Base-by-base conservation (phyloP, 257 asterid genomes). In the Coffea eugenioides region DNA sequence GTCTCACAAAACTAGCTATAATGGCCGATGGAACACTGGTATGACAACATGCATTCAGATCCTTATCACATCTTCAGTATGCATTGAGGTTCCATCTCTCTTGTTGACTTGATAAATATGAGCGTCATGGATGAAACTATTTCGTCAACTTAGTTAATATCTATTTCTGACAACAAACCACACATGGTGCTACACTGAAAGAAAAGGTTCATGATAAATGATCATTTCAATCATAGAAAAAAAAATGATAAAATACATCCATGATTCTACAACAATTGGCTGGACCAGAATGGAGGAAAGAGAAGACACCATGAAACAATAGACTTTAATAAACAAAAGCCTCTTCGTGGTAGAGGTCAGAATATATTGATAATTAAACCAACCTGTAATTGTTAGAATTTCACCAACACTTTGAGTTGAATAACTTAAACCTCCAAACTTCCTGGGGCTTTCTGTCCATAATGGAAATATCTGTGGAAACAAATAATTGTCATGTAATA, bases 391-490 rank as follows among this genome's bases (percentile, higher is more conserved):
- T 36, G 97, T 81, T 74, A 94, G 90, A 85, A 94, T 91, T 86
- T 79, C 88, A 84, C 98, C 98, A 64, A 94, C 95, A 80, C 86
- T 90, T 56, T 91, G 76, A 43, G 97, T 88, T 81, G 87, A 82
- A 77, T 82, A 90, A 77, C 91, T 85, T 80, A 95, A 85, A 25
- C 98, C 98, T 66, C 95, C 97, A 9, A 89, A 84, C 84, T 84
- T 92, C 80, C 68, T 87, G 49, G 98, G 90, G 82, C 94, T 95
- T 71, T 86, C 97, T 25, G 98, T 93, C 98, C 98, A 95, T 77
- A 95, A 79, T 18, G 98, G 89, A 83, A 95, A 95, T 89, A 93
- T 94, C 98, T 94, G 75, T 41, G 66, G 64, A 75, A 27, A 52
- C 15, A 69, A 67, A 41, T 21, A 52, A 45, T 8, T 2, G 5